Percentiles rank a stretch among this genome's conserved stretches.
phyloP scores from a whole-genome alignment of 805 yeast species.

The Kodamaea sagamina region DNA sequence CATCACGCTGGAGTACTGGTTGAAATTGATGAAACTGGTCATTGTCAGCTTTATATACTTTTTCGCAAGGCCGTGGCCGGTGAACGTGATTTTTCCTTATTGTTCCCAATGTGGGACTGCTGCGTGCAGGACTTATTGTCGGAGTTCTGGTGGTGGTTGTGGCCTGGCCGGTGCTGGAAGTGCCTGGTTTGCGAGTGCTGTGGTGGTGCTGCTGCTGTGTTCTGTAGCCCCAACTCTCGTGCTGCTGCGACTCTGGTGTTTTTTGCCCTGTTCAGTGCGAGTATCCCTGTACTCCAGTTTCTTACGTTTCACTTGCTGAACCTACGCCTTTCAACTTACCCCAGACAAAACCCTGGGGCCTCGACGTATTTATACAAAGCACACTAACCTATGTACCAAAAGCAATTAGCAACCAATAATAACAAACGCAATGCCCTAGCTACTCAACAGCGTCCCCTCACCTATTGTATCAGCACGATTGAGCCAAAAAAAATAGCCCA shows the following conservation, averaged over 20 bases:
- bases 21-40: slow-evolving; percentile 12
- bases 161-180: not conserved
- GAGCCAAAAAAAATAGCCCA: slow-evolving; percentile 3
- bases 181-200: no score
- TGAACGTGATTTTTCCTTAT: slow-evolving; percentile 8
- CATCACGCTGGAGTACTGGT: slow-evolving; percentile 12
- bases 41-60: slow-evolving; percentile 7
- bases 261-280: no score
- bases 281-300: not conserved
- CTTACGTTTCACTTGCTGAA: not conserved
- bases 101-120: not conserved
- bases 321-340: not conserved
- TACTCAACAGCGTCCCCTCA: slow-evolving; percentile 1
- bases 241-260: no score
- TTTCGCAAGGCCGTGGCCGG: slow-evolving; percentile 6
- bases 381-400: not conserved
- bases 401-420: slow-evolving; percentile 4
- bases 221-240: no score
- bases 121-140: slow-evolving; percentile 7
- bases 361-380: slow-evolving; percentile 2
- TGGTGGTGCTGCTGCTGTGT: no score
- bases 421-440: not conserved
- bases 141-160: not conserved
- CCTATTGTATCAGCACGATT: slow-evolving; percentile 5
- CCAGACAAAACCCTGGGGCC: slow-evolving; percentile 2